Base-by-base conservation (phyloP, 345 rosid genomes). In the Alliaria petiolata region DNA sequence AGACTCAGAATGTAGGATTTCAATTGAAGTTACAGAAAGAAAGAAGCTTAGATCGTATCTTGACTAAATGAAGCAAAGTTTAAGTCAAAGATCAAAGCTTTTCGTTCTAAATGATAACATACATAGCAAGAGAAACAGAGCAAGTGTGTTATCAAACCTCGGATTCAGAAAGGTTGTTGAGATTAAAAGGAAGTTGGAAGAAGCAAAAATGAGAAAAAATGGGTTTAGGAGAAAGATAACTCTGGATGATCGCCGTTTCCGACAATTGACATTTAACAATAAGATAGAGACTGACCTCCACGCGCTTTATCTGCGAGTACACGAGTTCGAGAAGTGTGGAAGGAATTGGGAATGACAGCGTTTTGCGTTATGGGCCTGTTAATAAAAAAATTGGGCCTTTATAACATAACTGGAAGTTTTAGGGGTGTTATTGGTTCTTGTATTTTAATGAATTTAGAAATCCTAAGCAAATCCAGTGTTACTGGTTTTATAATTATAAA, bases 221-320 rank as follows among this genome's bases (percentile, higher is more conserved):
- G 25, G 70, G n/a, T 26, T 26, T 50, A n/a, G 3, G 57, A 45
- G 49, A 47, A 49, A 49, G 74, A 69, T 70, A 70, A 59, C 58
- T 58, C 47, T 12, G 39, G 49, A 35, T 46, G 59, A 70, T 70
- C 74, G 56, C 54, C 11, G 45, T 14, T 10, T 46, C 14, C 34
- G 47, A 45, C 34, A 35, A 45, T 56, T 56, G 73, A 44, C n/a
- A 28, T 43, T 62, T 62, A 53, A 69, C 65, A n/a, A 56, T 34
- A 36, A 68, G 72, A 68, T 68, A 55, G 55, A 20, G 44, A 67
- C 44, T 19, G 3, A 14, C 6, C 3, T 67, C 3, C 72, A 68
- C 72, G 72, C 72, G 55, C 72, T 68, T 9, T 43, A 4, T 1
- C n/a, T 33, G 54, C 72, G 54, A 67, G 62, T 66, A 39, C 10